A percentile compares a stretch with the other conserved stretches of the same genome.
Evolutionary conservation across 257 asterid genomes (phyloP).

Genomic region (Penstemon eatonii): DNA sequence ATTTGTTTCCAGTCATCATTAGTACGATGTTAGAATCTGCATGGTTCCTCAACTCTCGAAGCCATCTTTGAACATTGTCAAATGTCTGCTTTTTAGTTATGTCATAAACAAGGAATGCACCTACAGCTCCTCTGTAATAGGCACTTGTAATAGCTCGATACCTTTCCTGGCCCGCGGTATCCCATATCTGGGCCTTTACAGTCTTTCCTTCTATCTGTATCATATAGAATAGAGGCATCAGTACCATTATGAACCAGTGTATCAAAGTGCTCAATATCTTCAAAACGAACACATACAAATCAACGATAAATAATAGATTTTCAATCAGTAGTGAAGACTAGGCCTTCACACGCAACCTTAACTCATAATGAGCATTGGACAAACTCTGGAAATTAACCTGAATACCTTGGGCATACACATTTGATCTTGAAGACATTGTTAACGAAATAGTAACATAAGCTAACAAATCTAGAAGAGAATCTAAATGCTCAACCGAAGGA

Average conservation of each 20-base stretch:
- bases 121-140: conserved; percentile 22
- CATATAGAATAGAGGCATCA: not conserved
- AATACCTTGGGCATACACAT: not conserved
- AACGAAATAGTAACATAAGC: no score
- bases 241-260: not conserved
- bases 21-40: conserved; percentile 20
- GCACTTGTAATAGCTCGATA: conserved; percentile 23
- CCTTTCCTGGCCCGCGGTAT: conserved; percentile 23
- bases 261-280: not conserved
- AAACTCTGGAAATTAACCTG: no score
- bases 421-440: conserved; percentile 7
- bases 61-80: conserved; percentile 24
- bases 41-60: conserved; percentile 21
- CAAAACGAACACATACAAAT: not conserved
- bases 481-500: not conserved
- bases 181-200: conserved; percentile 22
- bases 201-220: conserved; percentile 23
- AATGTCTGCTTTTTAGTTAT: conserved; percentile 20
- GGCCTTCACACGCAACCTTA: not conserved
- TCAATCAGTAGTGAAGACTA: not conserved
- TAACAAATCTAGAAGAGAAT: no score
- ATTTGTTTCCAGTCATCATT: conserved; percentile 22
- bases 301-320: not conserved
- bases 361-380: no score
- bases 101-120: conserved; percentile 24